Percentiles rank a stretch among this genome's conserved stretches.
phyloP scores from a whole-genome alignment of 2,329 filamentous ascomycete genomes.

The Myriangium duriaei region DNA sequence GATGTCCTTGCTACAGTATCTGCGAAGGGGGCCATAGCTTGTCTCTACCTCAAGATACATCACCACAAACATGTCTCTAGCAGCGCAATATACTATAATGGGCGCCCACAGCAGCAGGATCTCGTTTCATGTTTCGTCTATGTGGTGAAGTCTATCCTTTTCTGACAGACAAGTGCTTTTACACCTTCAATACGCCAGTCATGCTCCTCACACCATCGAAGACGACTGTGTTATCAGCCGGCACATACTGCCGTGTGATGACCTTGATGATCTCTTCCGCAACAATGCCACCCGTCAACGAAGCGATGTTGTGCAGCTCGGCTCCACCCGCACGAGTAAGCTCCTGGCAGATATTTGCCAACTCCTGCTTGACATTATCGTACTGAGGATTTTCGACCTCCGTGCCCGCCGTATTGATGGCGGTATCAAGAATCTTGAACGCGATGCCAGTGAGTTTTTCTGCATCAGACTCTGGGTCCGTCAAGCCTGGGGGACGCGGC shows the following conservation, averaged over 20 bases:
- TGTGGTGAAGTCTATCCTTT: no score
- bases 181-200: conserved; percentile 39
- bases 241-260: conserved; percentile 56
- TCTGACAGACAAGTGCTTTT: no score
- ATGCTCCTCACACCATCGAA: conserved; percentile 50
- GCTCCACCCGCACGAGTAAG: conserved; percentile 62
- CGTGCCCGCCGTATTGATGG: conserved; percentile 31
- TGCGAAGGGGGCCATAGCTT: no score
- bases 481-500: conserved; percentile 26
- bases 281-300: conserved; percentile 77
- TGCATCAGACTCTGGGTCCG: conserved; percentile 24
- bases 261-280: conserved; percentile 95
- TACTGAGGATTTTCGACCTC: conserved; percentile 31
- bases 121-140: no score
- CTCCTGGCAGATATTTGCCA: conserved; percentile 29
- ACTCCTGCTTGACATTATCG: conserved; percentile 22
- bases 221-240: conserved; percentile 50
- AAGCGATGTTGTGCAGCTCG: conserved; percentile 86
- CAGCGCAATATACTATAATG: no score
- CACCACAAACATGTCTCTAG: no score
- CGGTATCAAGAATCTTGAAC: conserved; percentile 27
- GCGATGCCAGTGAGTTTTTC: conserved; percentile 32
- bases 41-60: no score
- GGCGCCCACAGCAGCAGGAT: no score
- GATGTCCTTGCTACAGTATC: no score